Percentiles rank a stretch among this genome's conserved stretches.
phyloP scores from a whole-genome alignment of 257 asterid genomes.

The Henckelia pumila region DNA sequence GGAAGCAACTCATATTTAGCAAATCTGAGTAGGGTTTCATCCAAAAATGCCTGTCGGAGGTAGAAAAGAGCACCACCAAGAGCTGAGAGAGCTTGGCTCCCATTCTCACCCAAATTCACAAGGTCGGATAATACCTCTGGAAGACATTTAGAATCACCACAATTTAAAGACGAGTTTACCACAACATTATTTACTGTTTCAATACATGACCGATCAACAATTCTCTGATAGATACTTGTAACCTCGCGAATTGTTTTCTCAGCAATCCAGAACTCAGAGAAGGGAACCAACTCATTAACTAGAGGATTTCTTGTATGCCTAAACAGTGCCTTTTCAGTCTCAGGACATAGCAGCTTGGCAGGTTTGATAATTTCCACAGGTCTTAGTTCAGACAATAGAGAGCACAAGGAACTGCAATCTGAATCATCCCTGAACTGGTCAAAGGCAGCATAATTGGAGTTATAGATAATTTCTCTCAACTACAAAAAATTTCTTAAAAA shows the following conservation, averaged over 20 bases:
- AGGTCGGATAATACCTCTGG: constrained; percentile 69
- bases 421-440: constrained; percentile 89
- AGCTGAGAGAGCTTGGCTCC: constrained; percentile 87
- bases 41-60: constrained; percentile 84
- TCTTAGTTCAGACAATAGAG: constrained; percentile 83
- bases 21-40: constrained; percentile 76
- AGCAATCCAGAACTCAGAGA: constrained; percentile 92
- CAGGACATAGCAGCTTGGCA: constrained; percentile 76
- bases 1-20: constrained; percentile 92
- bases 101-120: constrained; percentile 66
- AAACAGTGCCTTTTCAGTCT: constrained; percentile 72
- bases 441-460: constrained; percentile 29
- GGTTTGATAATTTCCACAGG: constrained; percentile 96
- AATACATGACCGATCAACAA: constrained; percentile 35
- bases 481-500: constrained; percentile 19
- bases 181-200: constrained; percentile 33
- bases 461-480: constrained; percentile 12
- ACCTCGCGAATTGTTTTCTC: constrained; percentile 75
- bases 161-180: constrained; percentile 32
- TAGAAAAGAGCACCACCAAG: constrained; percentile 90
- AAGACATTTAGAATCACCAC: constrained; percentile 40
- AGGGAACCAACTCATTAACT: constrained; percentile 79
- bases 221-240: constrained; percentile 42
- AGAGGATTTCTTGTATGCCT: constrained; percentile 81
- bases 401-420: constrained; percentile 82